Evolutionary conservation across 371 early-diverging fungal species (phyloP).

Genomic region (Mucor velutinosus): DNA sequence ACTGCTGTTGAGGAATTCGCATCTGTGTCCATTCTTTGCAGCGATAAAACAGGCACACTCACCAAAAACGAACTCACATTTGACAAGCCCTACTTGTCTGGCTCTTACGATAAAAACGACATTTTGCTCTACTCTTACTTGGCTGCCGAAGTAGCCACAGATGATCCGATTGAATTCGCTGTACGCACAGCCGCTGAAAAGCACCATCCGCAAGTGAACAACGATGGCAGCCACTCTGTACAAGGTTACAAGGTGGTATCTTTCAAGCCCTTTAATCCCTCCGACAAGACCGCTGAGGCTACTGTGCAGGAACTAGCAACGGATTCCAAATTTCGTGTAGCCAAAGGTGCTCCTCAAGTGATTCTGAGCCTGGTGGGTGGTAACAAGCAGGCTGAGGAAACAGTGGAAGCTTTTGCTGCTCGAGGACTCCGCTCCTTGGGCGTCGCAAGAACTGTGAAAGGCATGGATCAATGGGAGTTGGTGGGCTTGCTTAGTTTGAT

Average conservation of each 20-base stretch:
- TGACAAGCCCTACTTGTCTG: slow-evolving; percentile 84
- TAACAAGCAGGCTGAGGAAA: slow-evolving; percentile 54
- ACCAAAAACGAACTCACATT: slow-evolving; percentile 91
- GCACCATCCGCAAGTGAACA: slow-evolving; percentile 62
- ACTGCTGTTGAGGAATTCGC: slow-evolving; percentile 95
- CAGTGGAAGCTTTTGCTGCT: slow-evolving; percentile 61
- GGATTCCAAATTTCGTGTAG: slow-evolving; percentile 64
- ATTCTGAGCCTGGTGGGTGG: slow-evolving; percentile 60
- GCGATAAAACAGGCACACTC: slow-evolving; percentile 97
- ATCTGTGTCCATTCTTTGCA: slow-evolving; percentile 90
- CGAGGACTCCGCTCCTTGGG: slow-evolving; percentile 78
- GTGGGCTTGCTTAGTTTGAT: slow-evolving; percentile 71
- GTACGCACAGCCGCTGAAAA: slow-evolving; percentile 88
- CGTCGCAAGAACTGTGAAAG: slow-evolving; percentile 62
- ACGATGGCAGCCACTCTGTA: slow-evolving; percentile 51
- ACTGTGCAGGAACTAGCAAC: slow-evolving; percentile 77
- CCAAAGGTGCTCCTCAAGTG: slow-evolving; percentile 68
- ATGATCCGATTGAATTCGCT: slow-evolving; percentile 93
- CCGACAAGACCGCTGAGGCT: slow-evolving; percentile 85
- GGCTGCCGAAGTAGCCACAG: slow-evolving; percentile 88
- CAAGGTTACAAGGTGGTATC: slow-evolving; percentile 82
- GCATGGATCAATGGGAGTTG: slow-evolving; percentile 56
- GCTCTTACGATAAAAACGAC: slow-evolving; percentile 75
- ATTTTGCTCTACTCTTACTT: slow-evolving; percentile 86
- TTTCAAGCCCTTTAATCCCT: slow-evolving; percentile 82